phyloP scores from a whole-genome alignment of 2,329 filamentous ascomycete species.

The Fusarium nanum region DNA sequence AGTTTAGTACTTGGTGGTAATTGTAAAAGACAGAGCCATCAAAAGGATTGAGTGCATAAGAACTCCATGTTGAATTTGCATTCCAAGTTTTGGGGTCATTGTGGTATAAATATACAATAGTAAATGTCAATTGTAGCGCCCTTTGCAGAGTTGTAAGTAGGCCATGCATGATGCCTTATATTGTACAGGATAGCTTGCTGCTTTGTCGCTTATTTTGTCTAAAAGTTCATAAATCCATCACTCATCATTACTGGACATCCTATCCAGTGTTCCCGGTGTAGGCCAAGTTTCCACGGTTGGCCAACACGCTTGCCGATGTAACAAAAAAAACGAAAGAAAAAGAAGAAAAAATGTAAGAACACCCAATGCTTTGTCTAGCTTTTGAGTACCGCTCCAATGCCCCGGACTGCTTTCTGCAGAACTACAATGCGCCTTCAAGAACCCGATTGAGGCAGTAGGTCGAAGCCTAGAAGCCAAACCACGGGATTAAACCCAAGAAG shows the following conservation, averaged over 20 bases:
- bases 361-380: constrained; percentile 35
- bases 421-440: constrained; percentile 22
- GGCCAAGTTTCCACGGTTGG: constrained; percentile 1
- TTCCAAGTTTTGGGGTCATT: constrained; percentile 5
- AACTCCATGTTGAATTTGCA: background rate
- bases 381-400: constrained; percentile 35
- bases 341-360: background rate
- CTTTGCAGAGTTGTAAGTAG: constrained; percentile 24
- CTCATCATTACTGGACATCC: constrained; percentile 33
- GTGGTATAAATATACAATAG: constrained; percentile 10
- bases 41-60: background rate
- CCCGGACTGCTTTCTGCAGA: constrained; percentile 34
- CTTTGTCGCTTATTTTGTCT: constrained; percentile 38
- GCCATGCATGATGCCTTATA: constrained; percentile 20
- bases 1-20: background rate
- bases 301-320: background rate
- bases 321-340: background rate
- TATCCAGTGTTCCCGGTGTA: constrained; percentile 26
- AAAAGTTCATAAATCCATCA: constrained; percentile 42
- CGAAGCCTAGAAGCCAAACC: constrained; percentile 9
- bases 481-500: background rate
- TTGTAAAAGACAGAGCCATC: background rate
- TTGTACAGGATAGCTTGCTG: constrained; percentile 37
- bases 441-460: constrained; percentile 5
- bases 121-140: constrained; percentile 17